These are phyloP conservation scores for Thraustochytrium striatum DNA, from an alignment of 352 stramenopile genomes.

Conservation along the genomic window DNA sequence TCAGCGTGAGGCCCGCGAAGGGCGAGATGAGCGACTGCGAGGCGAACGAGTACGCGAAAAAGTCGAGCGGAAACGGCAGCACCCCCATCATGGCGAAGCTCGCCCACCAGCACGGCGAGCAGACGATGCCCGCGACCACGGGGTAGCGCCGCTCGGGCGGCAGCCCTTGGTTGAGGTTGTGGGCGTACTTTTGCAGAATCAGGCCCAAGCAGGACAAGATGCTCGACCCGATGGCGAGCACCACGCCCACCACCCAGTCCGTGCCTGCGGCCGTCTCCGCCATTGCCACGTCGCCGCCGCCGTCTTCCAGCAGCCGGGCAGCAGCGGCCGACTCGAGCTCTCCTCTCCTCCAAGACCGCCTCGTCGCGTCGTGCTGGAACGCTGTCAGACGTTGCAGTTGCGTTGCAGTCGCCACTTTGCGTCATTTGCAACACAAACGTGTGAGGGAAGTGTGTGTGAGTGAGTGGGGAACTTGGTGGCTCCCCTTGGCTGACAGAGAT, in stretches of 20 bases:
- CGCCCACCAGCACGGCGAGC: conserved; percentile 40
- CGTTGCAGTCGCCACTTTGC: too few relatives aligned
- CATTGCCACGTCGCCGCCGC: too few relatives aligned
- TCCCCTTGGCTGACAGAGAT: too few relatives aligned
- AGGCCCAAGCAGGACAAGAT: conserved; percentile 26
- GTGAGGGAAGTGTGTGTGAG: too few relatives aligned
- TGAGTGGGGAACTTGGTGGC: too few relatives aligned
- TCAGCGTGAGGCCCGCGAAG: conserved; percentile 38
- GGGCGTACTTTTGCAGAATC: conserved; percentile 46
- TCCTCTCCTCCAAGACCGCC: too few relatives aligned
- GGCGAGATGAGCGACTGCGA: conserved; percentile 23
- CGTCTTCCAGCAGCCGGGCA: too few relatives aligned
- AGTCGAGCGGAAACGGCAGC: conserved; percentile 39
- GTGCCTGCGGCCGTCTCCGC: too few relatives aligned
- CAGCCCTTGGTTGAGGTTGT: conserved; percentile 41
- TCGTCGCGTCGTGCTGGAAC: too few relatives aligned
- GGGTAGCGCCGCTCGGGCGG: conserved; percentile 31
- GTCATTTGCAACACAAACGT: too few relatives aligned
- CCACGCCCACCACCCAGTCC: conserved; percentile 40
- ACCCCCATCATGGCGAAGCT: conserved; percentile 47
- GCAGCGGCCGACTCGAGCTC: too few relatives aligned
- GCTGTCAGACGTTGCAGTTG: too few relatives aligned
- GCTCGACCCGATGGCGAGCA: conserved; percentile 3
- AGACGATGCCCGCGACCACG: conserved; percentile 21
- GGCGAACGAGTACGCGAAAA: conserved; percentile 39